A percentile compares a stretch with the other conserved stretches of the same genome.
phyloP scores from a whole-genome alignment of 306 rosid species.

The Glycine latifolia region DNA sequence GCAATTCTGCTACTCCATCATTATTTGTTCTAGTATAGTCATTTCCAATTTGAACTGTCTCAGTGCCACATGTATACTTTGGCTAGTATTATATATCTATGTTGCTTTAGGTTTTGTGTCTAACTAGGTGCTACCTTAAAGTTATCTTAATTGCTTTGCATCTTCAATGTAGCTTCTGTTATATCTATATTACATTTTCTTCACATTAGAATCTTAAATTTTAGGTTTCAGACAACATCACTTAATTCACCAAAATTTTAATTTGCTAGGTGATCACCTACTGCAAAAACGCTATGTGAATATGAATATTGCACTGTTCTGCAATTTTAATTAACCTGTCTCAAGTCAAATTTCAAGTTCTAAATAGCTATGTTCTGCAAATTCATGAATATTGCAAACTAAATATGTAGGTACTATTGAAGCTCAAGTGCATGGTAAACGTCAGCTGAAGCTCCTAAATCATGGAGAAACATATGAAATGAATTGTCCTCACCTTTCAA shows the following conservation, averaged over 20 bases:
- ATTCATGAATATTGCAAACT: no score
- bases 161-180: neutral
- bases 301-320: no score
- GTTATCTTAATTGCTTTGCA: neutral
- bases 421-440: no score
- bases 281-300: no score
- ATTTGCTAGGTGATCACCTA: no score
- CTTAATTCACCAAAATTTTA: neutral
- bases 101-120: neutral
- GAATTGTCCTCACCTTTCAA: no score
- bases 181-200: neutral
- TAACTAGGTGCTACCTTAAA: conserved; percentile 2
- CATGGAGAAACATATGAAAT: no score
- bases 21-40: neutral
- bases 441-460: no score
- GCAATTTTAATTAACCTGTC: no score
- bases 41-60: neutral
- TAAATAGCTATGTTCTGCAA: no score
- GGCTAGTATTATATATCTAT: neutral
- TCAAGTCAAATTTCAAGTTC: no score
- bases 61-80: neutral
- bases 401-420: no score
- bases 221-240: neutral
- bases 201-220: neutral
- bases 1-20: conserved; percentile 3